phyloP scores from a whole-genome alignment of 306 rosid genomes.

The Trifolium pratense region DNA sequence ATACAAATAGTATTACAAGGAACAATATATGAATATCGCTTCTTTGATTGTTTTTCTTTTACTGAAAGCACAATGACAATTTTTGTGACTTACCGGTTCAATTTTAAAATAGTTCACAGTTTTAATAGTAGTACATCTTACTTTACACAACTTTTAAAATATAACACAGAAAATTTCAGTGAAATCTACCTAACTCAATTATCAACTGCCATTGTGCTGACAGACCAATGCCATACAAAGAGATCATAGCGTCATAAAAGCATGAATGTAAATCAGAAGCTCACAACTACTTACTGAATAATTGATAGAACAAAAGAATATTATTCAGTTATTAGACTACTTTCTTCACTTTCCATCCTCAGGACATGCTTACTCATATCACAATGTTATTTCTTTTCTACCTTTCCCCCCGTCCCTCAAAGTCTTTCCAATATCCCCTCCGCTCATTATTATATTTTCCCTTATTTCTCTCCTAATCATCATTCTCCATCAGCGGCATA shows the following conservation, averaged over 20 bases:
- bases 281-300: not conserved
- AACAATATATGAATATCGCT: not conserved
- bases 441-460: not conserved
- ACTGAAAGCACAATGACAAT: conserved; percentile 26
- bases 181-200: conserved; percentile 23
- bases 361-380: not conserved
- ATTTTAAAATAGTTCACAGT: not conserved
- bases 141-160: not conserved
- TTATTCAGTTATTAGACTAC: not conserved
- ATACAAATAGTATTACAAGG: not conserved
- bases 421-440: not conserved
- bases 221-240: conserved; percentile 4
- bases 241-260: not conserved
- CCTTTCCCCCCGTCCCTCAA: not conserved
- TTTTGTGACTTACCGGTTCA: conserved; percentile 22
- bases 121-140: not conserved
- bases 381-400: conserved; percentile 3
- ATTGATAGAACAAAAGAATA: not conserved
- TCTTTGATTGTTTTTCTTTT: not conserved
- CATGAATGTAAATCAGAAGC: not conserved
- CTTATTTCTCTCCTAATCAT: not conserved
- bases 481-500: not conserved
- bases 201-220: conserved; percentile 2
- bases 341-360: not conserved
- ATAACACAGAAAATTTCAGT: not conserved